phyloP scores from a whole-genome alignment of 129 eudicot species.

The Escallonia rubra region DNA sequence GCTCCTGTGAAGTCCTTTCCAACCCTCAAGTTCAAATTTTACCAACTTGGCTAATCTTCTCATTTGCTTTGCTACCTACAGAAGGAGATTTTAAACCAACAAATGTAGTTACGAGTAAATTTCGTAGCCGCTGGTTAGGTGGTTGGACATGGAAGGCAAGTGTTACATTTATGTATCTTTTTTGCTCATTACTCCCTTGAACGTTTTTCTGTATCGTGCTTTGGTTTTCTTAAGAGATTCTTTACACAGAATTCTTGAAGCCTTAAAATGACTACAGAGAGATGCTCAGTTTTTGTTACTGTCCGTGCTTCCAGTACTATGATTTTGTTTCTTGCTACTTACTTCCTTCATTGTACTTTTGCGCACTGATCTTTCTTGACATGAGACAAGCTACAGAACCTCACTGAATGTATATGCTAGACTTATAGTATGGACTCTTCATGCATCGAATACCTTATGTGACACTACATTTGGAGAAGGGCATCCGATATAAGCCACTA shows the following conservation, averaged over 20 bases:
- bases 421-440: too few species aligned
- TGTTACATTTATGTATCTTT: background rate
- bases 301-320: background rate
- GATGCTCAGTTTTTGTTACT: background rate
- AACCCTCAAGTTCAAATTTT: background rate
- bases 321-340: background rate
- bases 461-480: too few species aligned
- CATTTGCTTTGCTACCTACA: constrained; percentile 9
- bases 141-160: constrained; percentile 75
- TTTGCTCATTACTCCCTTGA: background rate
- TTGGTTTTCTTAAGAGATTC: too few species aligned
- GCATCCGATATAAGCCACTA: too few species aligned
- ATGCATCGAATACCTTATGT: too few species aligned
- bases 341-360: background rate
- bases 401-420: too few species aligned
- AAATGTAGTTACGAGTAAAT: constrained; percentile 27
- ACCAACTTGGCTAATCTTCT: constrained; percentile 1
- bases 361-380: too few species aligned
- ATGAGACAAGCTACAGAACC: too few species aligned
- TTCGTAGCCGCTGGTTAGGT: constrained; percentile 87
- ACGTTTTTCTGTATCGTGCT: background rate
- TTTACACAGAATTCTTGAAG: background rate
- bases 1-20: background rate
- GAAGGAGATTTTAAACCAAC: constrained; percentile 22
- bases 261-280: background rate